Base-by-base conservation (phyloP, 371 early-diverging fungal species). In the Smittium culicis region DNA sequence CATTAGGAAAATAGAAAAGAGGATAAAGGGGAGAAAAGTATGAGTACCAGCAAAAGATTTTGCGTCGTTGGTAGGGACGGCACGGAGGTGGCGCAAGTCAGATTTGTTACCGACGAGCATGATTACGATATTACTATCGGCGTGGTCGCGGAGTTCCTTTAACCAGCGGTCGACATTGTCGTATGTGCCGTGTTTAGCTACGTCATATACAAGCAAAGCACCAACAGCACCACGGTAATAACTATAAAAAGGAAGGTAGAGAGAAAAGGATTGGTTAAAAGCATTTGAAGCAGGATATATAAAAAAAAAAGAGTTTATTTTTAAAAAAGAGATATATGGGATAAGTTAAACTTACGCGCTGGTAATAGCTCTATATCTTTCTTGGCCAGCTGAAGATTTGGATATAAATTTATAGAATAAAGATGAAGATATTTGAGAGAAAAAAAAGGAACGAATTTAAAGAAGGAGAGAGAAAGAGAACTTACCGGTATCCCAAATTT, bases 191-290 rank as follows among this genome's bases (percentile, higher is more conserved):
- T 95, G 92, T 79, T 96, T 92, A 58, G 99, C 89, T 77, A 99
- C 94, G 80, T 99, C 99, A 75, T 99, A 99, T 20, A 99, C 99
- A 54, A 99, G 82, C 71, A 99, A 82, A 55, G 99, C 99, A 57
- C 99, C 99, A 16, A 92, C 90, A n/a, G 99, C 97, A 24, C 99
- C 99, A 74, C 99, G 94, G 79, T 99, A 99, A 81, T 99, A 98
- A 31, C 77, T 77, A 73, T 2, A 17, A 16, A 33, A 58, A 57
- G n/a, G 45, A 20, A 45, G 45, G 45, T 67, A 60, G 74, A 2
- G 60, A 24, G 64, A 0, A 25, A 27, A 34, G 2, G 14, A 63
- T 58, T 29, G 34, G 31, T 32, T 25, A 24, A 14, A 33, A 20
- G 17, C 28, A 54, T 64, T 28, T 45, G 5, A 45, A 45, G 20